phyloP scores from a whole-genome alignment of 2,329 filamentous ascomycete genomes.

The Tolypocladium endophyticum region DNA sequence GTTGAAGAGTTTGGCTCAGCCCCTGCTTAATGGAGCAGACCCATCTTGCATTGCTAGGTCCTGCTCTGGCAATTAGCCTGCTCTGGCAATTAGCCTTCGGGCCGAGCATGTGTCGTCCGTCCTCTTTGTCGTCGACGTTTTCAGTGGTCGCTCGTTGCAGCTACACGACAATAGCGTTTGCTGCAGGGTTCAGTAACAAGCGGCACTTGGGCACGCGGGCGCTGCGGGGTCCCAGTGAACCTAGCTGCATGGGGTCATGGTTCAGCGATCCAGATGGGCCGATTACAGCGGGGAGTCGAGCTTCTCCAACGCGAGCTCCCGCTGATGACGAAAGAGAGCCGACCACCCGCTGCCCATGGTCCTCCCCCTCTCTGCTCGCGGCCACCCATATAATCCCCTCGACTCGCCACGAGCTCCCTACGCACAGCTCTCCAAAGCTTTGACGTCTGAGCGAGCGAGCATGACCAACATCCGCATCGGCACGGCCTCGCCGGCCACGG shows the following conservation, averaged over 20 bases:
- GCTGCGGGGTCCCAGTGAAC: background rate
- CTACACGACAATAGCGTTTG: background rate
- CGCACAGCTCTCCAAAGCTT: background rate
- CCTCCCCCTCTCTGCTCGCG: background rate
- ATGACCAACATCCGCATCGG: constrained; percentile 36
- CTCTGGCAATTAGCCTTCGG: too few species aligned
- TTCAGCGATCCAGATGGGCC: background rate
- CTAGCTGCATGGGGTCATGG: background rate
- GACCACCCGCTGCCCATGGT: background rate
- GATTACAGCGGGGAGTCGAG: background rate
- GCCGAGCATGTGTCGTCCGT: background rate
- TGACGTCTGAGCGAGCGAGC: background rate
- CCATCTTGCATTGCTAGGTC: too few species aligned
- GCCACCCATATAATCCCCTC: background rate
- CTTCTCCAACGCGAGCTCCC: background rate
- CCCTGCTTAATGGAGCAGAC: too few species aligned
- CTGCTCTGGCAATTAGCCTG: too few species aligned
- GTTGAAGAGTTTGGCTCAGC: background rate
- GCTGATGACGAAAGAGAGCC: background rate
- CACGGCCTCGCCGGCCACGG: constrained; percentile 44
- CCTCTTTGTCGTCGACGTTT: background rate
- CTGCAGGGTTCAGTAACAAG: background rate
- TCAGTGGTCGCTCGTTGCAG: background rate
- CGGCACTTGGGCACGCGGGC: background rate
- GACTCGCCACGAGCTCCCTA: background rate